These are phyloP conservation scores for Acer campestre DNA, from an alignment of 345 rosid genomes.

Conservation along the genomic window DNA sequence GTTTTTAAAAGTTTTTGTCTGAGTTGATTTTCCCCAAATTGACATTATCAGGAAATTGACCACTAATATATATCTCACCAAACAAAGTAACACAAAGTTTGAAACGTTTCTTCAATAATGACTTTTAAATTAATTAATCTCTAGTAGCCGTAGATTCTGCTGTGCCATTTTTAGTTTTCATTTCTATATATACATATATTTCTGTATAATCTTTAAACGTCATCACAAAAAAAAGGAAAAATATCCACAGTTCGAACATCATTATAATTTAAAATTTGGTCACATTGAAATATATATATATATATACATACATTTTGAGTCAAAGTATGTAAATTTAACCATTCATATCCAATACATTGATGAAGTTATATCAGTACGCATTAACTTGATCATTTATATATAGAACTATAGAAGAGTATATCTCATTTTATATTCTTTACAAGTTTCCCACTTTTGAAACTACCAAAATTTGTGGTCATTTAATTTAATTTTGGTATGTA, in stretches of 20 bases:
- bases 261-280: background rate
- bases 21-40: background rate
- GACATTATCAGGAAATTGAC: background rate
- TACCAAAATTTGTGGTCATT: background rate
- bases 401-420: background rate
- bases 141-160: background rate
- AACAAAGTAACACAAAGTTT: constrained; percentile 18
- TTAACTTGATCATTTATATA: too few species aligned
- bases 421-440: background rate
- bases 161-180: too few species aligned
- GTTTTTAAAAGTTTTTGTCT: background rate
- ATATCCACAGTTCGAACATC: background rate
- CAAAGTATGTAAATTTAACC: too few species aligned
- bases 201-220: too few species aligned
- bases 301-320: too few species aligned
- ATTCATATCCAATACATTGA: too few species aligned
- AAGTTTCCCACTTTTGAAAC: background rate
- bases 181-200: too few species aligned
- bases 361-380: too few species aligned
- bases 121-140: background rate
- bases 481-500: too few species aligned
- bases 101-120: constrained; percentile 20
- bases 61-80: background rate
- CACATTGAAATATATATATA: too few species aligned
- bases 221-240: too few species aligned